Conservation (phyloP, 176 grass and related monocot genomes). For the Microstegium vimineum region DNA sequence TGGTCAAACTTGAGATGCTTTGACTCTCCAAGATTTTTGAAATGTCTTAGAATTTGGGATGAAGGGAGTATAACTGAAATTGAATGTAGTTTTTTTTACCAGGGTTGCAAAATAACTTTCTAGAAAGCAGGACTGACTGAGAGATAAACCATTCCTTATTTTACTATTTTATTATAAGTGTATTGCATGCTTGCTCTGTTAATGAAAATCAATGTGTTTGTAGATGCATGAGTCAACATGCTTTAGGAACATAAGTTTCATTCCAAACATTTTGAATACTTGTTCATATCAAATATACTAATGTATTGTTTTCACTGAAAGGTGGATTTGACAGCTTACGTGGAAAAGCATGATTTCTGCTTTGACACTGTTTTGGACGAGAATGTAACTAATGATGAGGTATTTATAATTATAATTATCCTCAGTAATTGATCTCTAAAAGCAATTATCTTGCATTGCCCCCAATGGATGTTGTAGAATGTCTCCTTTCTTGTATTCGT, state of each 20-base stretch:
- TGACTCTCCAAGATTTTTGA: too few species aligned
- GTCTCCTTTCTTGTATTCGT: not conserved
- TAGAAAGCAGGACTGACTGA: not conserved
- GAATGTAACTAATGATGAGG: constrained; percentile 74
- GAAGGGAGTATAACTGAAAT: not conserved
- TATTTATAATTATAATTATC: constrained; percentile 28
- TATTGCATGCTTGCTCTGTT: not conserved
- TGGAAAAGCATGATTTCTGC: constrained; percentile 69
- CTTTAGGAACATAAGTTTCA: not conserved
- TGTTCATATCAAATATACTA: constrained; percentile 16
- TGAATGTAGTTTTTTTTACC: not conserved
- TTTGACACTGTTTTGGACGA: constrained; percentile 74
- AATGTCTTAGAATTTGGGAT: too few species aligned
- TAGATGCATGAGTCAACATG: not conserved
- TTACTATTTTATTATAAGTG: not conserved
- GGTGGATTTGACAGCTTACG: constrained; percentile 84
- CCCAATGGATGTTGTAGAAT: constrained; percentile 5
- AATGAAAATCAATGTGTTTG: not conserved
- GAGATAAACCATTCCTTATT: not conserved
- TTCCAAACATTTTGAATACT: not conserved
- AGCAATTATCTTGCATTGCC: not conserved
- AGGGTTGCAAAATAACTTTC: not conserved
- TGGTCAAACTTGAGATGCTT: too few species aligned
- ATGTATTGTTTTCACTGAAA: constrained; percentile 34
- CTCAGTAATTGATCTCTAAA: not conserved